A percentile compares a stretch with the other conserved stretches of the same genome.
These are phyloP conservation scores for Wallacemonas sp. DNA, from an alignment of 208 protist species.

Conservation along the genomic window DNA sequence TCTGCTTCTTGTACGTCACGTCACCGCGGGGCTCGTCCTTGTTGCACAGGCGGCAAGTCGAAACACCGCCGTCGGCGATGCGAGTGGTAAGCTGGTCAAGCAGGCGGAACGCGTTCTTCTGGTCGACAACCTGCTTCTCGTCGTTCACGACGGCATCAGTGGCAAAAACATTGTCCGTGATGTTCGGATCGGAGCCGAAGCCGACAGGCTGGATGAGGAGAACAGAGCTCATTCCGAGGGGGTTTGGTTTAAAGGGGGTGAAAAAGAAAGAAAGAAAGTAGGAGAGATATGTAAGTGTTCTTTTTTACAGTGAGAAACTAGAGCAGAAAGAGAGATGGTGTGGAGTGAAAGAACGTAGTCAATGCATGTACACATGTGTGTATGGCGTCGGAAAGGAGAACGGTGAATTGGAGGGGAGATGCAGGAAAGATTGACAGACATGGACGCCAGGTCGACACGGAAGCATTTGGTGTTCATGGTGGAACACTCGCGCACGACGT, in stretches of 20 bases:
- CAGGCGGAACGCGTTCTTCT: slow-evolving; percentile 32
- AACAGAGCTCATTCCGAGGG: slow-evolving; percentile 43
- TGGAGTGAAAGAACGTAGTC: too few species aligned
- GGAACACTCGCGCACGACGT: too few species aligned
- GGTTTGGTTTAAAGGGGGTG: neutral
- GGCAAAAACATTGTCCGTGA: slow-evolving; percentile 53
- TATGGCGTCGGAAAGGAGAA: too few species aligned
- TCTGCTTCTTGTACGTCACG: slow-evolving; percentile 43
- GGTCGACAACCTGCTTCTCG: slow-evolving; percentile 29
- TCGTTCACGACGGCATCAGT: slow-evolving; percentile 28
- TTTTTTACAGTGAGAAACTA: neutral
- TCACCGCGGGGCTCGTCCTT: slow-evolving; percentile 30
- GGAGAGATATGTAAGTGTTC: slow-evolving; percentile 6
- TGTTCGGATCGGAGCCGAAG: slow-evolving; percentile 42
- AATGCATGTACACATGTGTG: too few species aligned
- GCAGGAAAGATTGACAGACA: too few species aligned
- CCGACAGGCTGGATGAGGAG: slow-evolving; percentile 39
- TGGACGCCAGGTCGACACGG: too few species aligned
- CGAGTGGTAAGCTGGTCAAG: slow-evolving; percentile 29
- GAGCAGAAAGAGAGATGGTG: too few species aligned
- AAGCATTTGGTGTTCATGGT: too few species aligned
- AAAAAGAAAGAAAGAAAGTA: slow-evolving; percentile 2
- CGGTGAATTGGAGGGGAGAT: too few species aligned
- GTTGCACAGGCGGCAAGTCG: slow-evolving; percentile 34
- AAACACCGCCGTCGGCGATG: slow-evolving; percentile 31